Conservation (phyloP, 2,329 filamentous ascomycete genomes). For the Trichoderma endophyticum region DNA sequence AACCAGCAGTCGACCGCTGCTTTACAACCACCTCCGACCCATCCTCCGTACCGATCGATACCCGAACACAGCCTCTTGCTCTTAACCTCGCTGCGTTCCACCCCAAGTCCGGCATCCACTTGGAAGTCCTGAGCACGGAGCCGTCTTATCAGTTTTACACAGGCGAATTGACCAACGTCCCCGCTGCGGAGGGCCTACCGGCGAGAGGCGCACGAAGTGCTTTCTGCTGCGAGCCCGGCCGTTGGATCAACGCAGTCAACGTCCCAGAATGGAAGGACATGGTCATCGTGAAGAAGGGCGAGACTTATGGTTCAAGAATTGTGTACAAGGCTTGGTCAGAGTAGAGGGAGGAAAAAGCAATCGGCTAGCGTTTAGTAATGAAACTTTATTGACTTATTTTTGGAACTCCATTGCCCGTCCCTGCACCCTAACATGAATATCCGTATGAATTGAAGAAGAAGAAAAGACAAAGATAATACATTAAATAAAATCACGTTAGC, state of each 20-base stretch:
- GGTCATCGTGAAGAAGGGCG: conserved; percentile 78
- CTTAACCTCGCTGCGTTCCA: conserved; percentile 72
- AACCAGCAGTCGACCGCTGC: conserved; percentile 84
- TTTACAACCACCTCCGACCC: conserved; percentile 72
- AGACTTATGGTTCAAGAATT: conserved; percentile 75
- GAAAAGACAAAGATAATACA: not conserved
- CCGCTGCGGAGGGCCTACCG: conserved; percentile 58
- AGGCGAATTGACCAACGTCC: conserved; percentile 78
- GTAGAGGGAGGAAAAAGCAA: conserved; percentile 55
- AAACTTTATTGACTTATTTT: not conserved
- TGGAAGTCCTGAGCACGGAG: conserved; percentile 88
- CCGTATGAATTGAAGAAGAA: not conserved
- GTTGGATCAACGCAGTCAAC: conserved; percentile 87
- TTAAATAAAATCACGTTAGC: not conserved
- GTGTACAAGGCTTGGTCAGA: conserved; percentile 85
- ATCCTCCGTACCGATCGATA: conserved; percentile 60
- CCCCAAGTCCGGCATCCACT: conserved; percentile 68
- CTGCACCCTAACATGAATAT: not conserved
- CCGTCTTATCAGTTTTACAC: conserved; percentile 98
- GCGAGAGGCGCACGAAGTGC: conserved; percentile 67
- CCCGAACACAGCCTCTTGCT: conserved; percentile 58
- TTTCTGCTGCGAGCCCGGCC: conserved; percentile 89
- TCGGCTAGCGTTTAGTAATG: not conserved
- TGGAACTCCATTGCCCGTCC: not conserved
- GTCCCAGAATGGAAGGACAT: conserved; percentile 74